Conservation (phyloP, 2,329 filamentous ascomycete genomes). For the Didymosphaeria variabile region DNA sequence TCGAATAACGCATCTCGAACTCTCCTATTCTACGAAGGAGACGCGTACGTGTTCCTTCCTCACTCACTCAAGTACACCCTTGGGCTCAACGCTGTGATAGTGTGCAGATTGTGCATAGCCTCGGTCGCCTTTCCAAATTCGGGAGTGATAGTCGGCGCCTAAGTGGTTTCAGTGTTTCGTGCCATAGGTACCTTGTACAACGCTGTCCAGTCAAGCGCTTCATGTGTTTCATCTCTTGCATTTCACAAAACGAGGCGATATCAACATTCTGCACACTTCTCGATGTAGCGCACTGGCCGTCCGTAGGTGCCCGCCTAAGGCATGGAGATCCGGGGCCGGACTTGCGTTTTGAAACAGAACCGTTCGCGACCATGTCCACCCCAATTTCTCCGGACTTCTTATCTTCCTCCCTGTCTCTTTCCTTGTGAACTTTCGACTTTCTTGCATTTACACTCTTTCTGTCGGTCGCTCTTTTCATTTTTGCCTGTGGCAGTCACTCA, state of each 20-base stretch:
- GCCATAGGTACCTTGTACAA: background rate
- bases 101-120: background rate
- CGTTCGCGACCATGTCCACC: background rate
- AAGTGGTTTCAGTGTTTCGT: background rate
- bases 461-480: background rate
- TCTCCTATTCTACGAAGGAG: background rate
- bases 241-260: background rate
- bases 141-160: background rate
- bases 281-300: background rate
- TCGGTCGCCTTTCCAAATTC: background rate
- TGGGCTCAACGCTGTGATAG: too few species aligned
- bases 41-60: too few species aligned
- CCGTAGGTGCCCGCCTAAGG: background rate
- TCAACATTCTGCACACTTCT: background rate
- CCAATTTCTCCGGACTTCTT: background rate
- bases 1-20: background rate
- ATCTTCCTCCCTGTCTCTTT: background rate
- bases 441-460: background rate
- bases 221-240: background rate
- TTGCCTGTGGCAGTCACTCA: background rate
- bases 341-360: conserved; percentile 4
- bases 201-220: background rate
- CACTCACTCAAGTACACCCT: too few species aligned
- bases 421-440: background rate
- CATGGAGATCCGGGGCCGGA: background rate